A percentile compares a stretch with the other conserved stretches of the same genome.
These are phyloP conservation scores for Massariosphaeria phaeospora DNA, from an alignment of 495 filamentous ascomycete species.

Conservation along the genomic window DNA sequence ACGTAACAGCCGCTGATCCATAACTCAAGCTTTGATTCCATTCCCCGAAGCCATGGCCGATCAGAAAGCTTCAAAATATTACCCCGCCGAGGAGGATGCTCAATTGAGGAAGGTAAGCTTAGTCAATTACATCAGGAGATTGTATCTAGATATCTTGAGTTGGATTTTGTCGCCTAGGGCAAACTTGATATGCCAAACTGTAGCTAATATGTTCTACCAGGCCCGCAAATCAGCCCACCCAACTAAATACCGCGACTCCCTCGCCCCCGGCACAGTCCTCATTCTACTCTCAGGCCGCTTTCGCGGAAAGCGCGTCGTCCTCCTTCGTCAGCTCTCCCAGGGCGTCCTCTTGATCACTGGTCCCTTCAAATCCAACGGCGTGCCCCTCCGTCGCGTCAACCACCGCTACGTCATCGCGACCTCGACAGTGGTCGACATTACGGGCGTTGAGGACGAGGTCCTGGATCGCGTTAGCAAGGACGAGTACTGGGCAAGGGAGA, in stretches of 20 bases:
- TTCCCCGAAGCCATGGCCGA: slow-evolving; percentile 4
- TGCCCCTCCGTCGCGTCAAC: slow-evolving; percentile 96
- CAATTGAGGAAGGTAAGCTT: slow-evolving; percentile 88
- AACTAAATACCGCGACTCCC: slow-evolving; percentile 75
- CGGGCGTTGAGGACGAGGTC: slow-evolving; percentile 73
- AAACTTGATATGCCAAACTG: no score
- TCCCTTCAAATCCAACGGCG: slow-evolving; percentile 99
- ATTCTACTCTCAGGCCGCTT: slow-evolving; percentile 99
- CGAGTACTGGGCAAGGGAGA: slow-evolving; percentile 94
- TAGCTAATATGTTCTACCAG: no score
- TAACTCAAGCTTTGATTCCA: not conserved
- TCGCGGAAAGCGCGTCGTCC: slow-evolving; percentile 98
- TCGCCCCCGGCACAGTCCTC: slow-evolving; percentile 88
- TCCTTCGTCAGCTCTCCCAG: slow-evolving; percentile 91
- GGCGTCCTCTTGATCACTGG: slow-evolving; percentile 98
- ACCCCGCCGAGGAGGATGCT: slow-evolving; percentile 89
- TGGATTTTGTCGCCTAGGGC: not conserved
- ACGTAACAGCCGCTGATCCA: no score
- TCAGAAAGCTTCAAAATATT: slow-evolving; percentile 97
- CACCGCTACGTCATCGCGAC: slow-evolving; percentile 98
- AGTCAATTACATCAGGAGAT: not conserved
- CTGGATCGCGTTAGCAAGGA: slow-evolving; percentile 75
- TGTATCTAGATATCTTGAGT: not conserved
- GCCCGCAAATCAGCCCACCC: slow-evolving; percentile 89
- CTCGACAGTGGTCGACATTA: slow-evolving; percentile 77